These are phyloP conservation scores for Yamadazyma philogaea DNA, from an alignment of 805 yeast species.

Conservation along the genomic window DNA sequence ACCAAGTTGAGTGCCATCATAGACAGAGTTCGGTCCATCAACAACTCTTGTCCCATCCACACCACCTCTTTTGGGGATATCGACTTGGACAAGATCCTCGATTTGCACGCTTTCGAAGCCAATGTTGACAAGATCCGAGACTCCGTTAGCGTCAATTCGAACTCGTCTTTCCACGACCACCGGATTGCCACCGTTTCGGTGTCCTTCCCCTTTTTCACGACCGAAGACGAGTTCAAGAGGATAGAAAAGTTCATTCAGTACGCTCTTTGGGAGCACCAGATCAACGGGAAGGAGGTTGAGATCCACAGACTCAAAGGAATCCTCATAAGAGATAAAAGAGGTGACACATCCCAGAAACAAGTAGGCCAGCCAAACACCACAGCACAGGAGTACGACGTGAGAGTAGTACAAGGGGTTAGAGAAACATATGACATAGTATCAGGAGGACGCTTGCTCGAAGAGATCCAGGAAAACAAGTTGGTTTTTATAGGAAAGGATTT, in stretches of 20 bases:
- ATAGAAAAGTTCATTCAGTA: constrained; percentile 58
- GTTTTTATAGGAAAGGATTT: constrained; percentile 76
- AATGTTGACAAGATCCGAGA: constrained; percentile 18
- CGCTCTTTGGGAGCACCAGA: constrained; percentile 67
- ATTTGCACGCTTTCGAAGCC: constrained; percentile 71
- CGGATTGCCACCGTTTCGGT: constrained; percentile 35
- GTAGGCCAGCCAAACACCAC: too few species aligned
- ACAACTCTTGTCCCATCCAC: constrained; percentile 63
- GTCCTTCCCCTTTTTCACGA: constrained; percentile 44
- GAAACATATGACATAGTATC: constrained; percentile 82
- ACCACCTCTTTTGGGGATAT: constrained; percentile 75
- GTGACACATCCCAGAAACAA: too few species aligned
- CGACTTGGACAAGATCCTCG: constrained; percentile 61
- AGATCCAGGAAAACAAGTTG: constrained; percentile 48
- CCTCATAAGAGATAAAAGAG: constrained; percentile 33
- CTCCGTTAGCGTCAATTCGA: constrained; percentile 15
- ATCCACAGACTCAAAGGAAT: constrained; percentile 84
- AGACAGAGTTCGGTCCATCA: constrained; percentile 50
- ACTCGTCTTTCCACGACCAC: constrained; percentile 34
- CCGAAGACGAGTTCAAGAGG: constrained; percentile 33
- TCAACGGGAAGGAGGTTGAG: constrained; percentile 49
- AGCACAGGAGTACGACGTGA: constrained; percentile 34
- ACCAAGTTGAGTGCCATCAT: constrained; percentile 28
- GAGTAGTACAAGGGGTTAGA: constrained; percentile 87
- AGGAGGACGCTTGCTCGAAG: constrained; percentile 35